Evolutionary conservation across 177 flowering plant species (phyloP), one percentile per base, ranked within the genome.

Genomic region (Vitis hybrid): DNA sequence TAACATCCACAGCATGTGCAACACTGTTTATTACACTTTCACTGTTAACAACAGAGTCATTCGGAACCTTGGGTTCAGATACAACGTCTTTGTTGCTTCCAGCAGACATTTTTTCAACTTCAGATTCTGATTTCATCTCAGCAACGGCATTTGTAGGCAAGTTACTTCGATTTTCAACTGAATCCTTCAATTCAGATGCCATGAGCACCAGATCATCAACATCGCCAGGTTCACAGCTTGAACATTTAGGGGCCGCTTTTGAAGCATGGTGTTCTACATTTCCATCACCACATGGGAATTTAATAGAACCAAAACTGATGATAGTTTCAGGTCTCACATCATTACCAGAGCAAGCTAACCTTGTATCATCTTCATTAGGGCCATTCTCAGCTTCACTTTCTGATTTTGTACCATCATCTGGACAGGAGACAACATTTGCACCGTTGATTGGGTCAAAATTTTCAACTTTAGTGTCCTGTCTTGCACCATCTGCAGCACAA

Each of bases 121-220:
- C 82, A 78, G 74, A 57, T 62, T 78, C 82, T 70, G 69, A 54
- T 66, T 80, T 72, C 68, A 50, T 40, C 30, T 75, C 79, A 62
- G 60, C 74, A 73, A 15, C 69, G 15, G 58, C 12, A 56, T 13
- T 45, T 9, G 67, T 32, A 69, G 58, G 55, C 60, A 45, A 59
- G 21, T 40, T 58, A 64, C 12, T 18, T 32, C 32, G 30, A n/a
- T 32, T 54, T 50, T 55, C 69, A 62, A 54, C 18, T 9, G 52
- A 63, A 54, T 32, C 66, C 68, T 19, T 30, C 3, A 17, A 34
- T 6, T 34, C 1, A 34, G 45, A 34, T 34, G 45, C 45, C 45
- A 34, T 34, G 7, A 34, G 45, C 45, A 5, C 66, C 14, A 57
- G 62, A 17, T 40, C 48, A 50, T 14, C 58, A 74, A 50, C 17